These are phyloP conservation scores for Penicillium sumatraense DNA, from an alignment of 2,329 filamentous ascomycete genomes.

Conservation along the genomic window DNA sequence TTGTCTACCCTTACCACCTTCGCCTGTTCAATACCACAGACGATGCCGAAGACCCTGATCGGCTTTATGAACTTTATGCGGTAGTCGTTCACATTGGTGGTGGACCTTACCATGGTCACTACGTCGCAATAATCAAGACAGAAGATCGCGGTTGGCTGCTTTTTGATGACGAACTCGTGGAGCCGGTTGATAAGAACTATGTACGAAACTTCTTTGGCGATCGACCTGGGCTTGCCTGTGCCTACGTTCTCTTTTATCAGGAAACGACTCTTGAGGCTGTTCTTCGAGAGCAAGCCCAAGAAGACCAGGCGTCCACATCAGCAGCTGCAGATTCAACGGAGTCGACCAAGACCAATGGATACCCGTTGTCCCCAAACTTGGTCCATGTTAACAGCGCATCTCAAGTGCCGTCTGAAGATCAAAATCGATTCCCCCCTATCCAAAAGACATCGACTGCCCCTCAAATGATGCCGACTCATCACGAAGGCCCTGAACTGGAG, in stretches of 20 bases:
- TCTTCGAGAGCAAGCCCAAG: conserved; percentile 79
- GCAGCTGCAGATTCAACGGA: conserved; percentile 55
- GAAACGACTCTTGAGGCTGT: conserved; percentile 76
- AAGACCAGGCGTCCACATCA: conserved; percentile 57
- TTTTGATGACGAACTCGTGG: conserved; percentile 98
- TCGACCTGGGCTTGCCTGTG: conserved; percentile 85
- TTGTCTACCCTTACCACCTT: conserved; percentile 95
- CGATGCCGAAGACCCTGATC: conserved; percentile 89
- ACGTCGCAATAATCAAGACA: conserved; percentile 97
- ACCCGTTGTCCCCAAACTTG: conserved; percentile 35
- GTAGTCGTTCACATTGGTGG: conserved; percentile 97
- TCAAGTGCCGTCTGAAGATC: conserved; percentile 41
- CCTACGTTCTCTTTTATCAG: conserved; percentile 97
- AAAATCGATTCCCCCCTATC: conserved; percentile 37
- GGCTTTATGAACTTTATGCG: conserved; percentile 93
- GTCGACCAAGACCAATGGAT: conserved; percentile 38
- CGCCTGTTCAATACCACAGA: conserved; percentile 98
- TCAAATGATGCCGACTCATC: conserved; percentile 50
- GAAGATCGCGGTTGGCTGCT: conserved; percentile 93
- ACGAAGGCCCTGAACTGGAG: conserved; percentile 35
- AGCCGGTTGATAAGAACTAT: conserved; percentile 95
- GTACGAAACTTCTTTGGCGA: conserved; percentile 98
- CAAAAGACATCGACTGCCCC: conserved; percentile 49
- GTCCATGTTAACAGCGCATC: conserved; percentile 46
- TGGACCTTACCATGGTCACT: conserved; percentile 96